A percentile compares a stretch with the other conserved stretches of the same genome.
Evolutionary conservation across 108 stramenopile genomes (phyloP).

Genomic region (Fistulifera solaris): DNA sequence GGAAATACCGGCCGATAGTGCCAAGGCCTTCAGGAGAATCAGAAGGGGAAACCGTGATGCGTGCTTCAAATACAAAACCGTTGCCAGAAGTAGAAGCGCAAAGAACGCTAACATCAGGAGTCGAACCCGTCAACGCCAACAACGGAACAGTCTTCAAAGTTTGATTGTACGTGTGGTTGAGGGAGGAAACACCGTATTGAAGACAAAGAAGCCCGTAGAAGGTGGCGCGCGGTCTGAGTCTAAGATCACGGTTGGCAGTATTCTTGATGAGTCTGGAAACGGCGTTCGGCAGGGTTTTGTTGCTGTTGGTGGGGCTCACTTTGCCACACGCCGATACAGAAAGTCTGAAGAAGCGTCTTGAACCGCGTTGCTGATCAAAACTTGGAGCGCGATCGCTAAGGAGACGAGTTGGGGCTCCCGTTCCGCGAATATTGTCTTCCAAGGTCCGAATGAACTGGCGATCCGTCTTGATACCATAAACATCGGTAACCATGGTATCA

Average conservation of each 20-base stretch:
- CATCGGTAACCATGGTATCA: constrained; percentile 2
- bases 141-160: constrained; percentile 10
- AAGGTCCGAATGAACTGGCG: constrained; percentile 12
- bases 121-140: constrained; percentile 1
- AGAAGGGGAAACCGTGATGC: not conserved
- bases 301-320: constrained; percentile 20
- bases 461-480: constrained; percentile 13
- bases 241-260: constrained; percentile 4
- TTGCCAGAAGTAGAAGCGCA: constrained; percentile 13
- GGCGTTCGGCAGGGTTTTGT: constrained; percentile 26
- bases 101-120: constrained; percentile 16
- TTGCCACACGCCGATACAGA: constrained; percentile 13
- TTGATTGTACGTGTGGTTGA: constrained; percentile 14
- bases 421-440: constrained; percentile 18
- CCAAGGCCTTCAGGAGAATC: constrained; percentile 10
- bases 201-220: constrained; percentile 8
- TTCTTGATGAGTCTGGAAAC: constrained; percentile 13
- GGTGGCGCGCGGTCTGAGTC: constrained; percentile 14
- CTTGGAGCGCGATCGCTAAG: constrained; percentile 11
- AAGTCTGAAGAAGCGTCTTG: constrained; percentile 11
- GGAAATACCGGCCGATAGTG: constrained; percentile 16
- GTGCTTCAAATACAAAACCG: constrained; percentile 5
- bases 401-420: constrained; percentile 12
- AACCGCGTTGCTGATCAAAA: constrained; percentile 10
- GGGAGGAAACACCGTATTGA: not conserved